A percentile compares a stretch with the other conserved stretches of the same genome.
phyloP scores from a whole-genome alignment of 1,139 yeast genomes.

The Pichia sp. region DNA sequence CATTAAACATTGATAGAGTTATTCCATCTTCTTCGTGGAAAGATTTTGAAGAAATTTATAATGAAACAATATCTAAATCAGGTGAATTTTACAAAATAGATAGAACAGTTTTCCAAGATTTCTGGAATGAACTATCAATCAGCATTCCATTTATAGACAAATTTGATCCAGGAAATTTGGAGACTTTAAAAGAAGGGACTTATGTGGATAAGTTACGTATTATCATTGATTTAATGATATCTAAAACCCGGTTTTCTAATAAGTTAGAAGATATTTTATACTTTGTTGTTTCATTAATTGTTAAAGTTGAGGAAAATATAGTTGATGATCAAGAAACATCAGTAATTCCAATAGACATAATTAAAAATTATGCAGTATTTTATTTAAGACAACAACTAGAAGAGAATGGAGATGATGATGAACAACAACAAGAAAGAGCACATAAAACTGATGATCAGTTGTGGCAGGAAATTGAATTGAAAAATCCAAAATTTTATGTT shows the following conservation, averaged over 20 bases:
- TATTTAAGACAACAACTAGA: conserved; percentile 2
- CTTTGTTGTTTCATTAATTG: conserved; percentile 7
- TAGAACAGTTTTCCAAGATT: conserved; percentile 6
- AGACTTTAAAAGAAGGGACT: conserved; percentile 6
- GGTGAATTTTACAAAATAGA: not conserved
- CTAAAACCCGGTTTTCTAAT: conserved; percentile 7
- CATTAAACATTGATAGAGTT: conserved; percentile 15
- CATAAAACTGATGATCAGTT: conserved; percentile 2
- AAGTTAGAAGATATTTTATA: conserved; percentile 8
- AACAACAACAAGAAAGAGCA: not conserved
- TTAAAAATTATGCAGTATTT: conserved; percentile 6
- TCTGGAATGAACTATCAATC: conserved; percentile 11
- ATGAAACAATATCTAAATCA: not conserved
- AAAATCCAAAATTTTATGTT: conserved; percentile 7
- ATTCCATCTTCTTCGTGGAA: conserved; percentile 10
- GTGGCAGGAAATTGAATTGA: conserved; percentile 4
- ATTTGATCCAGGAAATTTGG: conserved; percentile 7
- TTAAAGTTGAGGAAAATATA: conserved; percentile 3
- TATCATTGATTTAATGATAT: conserved; percentile 10
- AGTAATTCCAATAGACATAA: conserved; percentile 2
- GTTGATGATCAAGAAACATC: conserved; percentile 1
- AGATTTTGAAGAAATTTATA: conserved; percentile 9
- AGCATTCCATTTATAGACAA: conserved; percentile 13
- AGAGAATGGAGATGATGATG: not conserved
- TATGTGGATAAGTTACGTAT: conserved; percentile 17